These are phyloP conservation scores for Murraya paniculata DNA, from an alignment of 345 rosid species.

Conservation along the genomic window DNA sequence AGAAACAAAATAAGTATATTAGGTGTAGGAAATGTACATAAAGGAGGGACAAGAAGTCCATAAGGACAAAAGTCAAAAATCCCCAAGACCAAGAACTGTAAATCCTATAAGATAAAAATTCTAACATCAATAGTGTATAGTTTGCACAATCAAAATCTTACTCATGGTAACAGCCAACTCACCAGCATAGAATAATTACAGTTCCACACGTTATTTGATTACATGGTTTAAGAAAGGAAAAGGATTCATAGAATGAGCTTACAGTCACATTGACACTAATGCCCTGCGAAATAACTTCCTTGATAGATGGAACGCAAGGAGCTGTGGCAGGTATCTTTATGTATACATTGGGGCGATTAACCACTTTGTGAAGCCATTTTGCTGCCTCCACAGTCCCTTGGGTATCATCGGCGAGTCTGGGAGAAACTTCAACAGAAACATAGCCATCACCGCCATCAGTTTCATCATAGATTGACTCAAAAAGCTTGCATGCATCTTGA, in stretches of 20 bases:
- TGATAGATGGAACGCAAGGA: slow-evolving; percentile 83
- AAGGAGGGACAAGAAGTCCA: too few relatives aligned
- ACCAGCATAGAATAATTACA: slow-evolving; percentile 3
- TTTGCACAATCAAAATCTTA: neutral
- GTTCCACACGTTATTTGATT: neutral
- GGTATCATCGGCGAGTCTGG: slow-evolving; percentile 90
- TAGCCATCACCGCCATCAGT: slow-evolving; percentile 95
- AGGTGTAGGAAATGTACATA: too few relatives aligned
- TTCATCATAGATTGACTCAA: slow-evolving; percentile 87
- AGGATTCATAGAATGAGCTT: slow-evolving; percentile 29
- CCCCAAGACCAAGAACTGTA: too few relatives aligned
- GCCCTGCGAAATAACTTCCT: slow-evolving; percentile 83
- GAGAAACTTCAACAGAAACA: slow-evolving; percentile 98
- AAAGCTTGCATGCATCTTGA: slow-evolving; percentile 95
- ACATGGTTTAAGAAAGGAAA: neutral
- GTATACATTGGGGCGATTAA: slow-evolving; percentile 80
- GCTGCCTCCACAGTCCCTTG: slow-evolving; percentile 87
- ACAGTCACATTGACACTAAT: slow-evolving; percentile 97
- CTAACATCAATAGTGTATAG: neutral
- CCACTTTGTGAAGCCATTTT: slow-evolving; percentile 84
- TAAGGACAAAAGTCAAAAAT: too few relatives aligned
- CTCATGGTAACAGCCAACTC: neutral
- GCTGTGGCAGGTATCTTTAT: slow-evolving; percentile 97
- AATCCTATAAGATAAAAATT: too few relatives aligned
- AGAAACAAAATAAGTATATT: too few relatives aligned